These are phyloP conservation scores for Dissoconium aciculare DNA, from an alignment of 2,329 filamentous ascomycete species.

Conservation along the genomic window DNA sequence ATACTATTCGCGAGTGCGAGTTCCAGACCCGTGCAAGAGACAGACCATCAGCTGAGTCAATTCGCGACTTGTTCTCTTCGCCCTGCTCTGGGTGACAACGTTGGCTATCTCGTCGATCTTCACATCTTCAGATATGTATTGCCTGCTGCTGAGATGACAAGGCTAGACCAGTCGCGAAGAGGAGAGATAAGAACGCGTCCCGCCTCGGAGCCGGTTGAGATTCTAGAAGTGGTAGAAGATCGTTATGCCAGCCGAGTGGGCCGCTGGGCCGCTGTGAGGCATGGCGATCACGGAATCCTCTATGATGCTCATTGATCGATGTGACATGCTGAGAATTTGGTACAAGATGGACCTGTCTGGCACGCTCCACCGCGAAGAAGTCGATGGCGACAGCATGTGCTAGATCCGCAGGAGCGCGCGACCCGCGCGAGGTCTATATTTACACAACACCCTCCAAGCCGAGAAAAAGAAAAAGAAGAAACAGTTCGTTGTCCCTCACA, in stretches of 20 bases:
- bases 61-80: conserved; percentile 26
- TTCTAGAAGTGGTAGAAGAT: conserved; percentile 33
- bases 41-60: conserved; percentile 23
- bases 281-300: conserved; percentile 11
- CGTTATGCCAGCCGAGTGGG: conserved; percentile 24
- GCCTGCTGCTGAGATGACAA: too few relatives aligned
- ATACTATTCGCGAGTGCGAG: conserved; percentile 7
- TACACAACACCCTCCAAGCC: conserved; percentile 7
- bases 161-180: too few relatives aligned
- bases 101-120: conserved; percentile 27
- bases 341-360: too few relatives aligned
- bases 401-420: too few relatives aligned
- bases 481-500: too few relatives aligned
- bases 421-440: too few relatives aligned
- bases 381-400: too few relatives aligned
- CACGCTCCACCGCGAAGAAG: too few relatives aligned
- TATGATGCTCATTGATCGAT: conserved; percentile 6
- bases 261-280: conserved; percentile 24
- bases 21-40: conserved; percentile 5
- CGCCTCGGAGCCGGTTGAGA: too few relatives aligned
- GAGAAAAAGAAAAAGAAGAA: too few relatives aligned
- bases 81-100: conserved; percentile 26
- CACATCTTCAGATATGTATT: conserved; percentile 27
- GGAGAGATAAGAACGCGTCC: too few relatives aligned
- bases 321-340: too few relatives aligned